Base-by-base conservation (phyloP, 1,284 basidiomycete genomes). In the Malassezia japonica region DNA sequence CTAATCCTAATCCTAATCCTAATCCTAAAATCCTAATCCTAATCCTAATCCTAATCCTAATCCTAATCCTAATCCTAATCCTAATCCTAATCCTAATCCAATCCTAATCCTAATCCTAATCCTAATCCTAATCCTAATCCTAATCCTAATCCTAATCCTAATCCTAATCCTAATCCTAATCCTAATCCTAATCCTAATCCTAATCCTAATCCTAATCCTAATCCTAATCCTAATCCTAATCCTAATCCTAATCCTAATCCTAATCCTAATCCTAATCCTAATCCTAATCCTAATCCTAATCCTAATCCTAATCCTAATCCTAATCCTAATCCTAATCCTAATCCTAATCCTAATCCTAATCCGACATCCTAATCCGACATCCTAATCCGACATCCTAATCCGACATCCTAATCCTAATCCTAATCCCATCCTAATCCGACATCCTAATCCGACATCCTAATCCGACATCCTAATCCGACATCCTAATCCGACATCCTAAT, bases 11-110 rank as follows among this genome's bases (percentile, higher is more conserved):
- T 39, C 37, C 20, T 39, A 39, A 21, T 23, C 37, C 37, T 39
- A 39, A 37, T 37, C 35, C 37, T 23, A 39, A 39, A 21, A 16
- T 36, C 34, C 37, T 39, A 20, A 39, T 39, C 37, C 37, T 21
- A 39, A 39, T 39, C 39, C 39, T 41, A 41, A 41, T 28, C 39
- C 39, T 41, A 41, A 41, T 28, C 39, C 39, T 41, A 41, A 41
- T 28, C 39, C 39, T 41, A 41, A 41, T 28, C 39, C 39, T 41
- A 41, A 27, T 28, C 39, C 39, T 39, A 41, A 27, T 28, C 39
- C 39, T 41, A 41, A 27, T 28, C 39, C 39, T 39, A 41, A 27
- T 16, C 39, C 39, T 41, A 41, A 28, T 28, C 27, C 27, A 39
- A 39, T 39, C 37, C 20, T 39, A 37, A 37, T 37, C 35, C 35